A percentile compares a stretch with the other conserved stretches of the same genome.
phyloP scores from a whole-genome alignment of 768 basidiomycete species.

The Strobilomyces dryophilus region DNA sequence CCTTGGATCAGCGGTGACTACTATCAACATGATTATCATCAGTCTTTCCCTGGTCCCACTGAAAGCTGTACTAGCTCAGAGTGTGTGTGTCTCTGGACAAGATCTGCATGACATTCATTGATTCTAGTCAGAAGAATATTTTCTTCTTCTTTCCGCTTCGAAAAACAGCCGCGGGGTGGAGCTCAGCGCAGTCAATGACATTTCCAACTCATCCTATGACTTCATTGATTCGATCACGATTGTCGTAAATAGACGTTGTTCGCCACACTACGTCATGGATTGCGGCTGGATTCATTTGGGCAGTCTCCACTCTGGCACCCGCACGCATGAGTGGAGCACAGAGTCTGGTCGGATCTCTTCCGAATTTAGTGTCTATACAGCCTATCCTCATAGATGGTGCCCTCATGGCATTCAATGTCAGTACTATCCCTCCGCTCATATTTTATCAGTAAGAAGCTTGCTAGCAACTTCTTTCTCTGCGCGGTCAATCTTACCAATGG shows the following conservation, averaged over 20 bases:
- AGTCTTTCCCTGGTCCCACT: constrained; percentile 12
- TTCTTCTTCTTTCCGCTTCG: constrained; percentile 11
- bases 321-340: constrained; percentile 10
- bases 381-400: constrained; percentile 10
- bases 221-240: constrained; percentile 2
- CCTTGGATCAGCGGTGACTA: constrained; percentile 10
- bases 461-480: too few species aligned
- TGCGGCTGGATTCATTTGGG: constrained; percentile 6
- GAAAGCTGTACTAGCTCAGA: constrained; percentile 10
- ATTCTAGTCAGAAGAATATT: constrained; percentile 16
- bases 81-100: not conserved
- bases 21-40: constrained; percentile 14
- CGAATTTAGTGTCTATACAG: constrained; percentile 10
- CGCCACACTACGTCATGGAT: constrained; percentile 8
- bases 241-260: constrained; percentile 1
- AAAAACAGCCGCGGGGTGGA: constrained; percentile 1
- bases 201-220: constrained; percentile 12
- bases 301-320: constrained; percentile 4
- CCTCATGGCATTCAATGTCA: constrained; percentile 14
- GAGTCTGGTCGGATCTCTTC: not conserved
- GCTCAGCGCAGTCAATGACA: constrained; percentile 8
- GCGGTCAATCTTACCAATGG: not conserved
- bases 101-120: not conserved
- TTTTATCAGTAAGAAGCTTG: not conserved
- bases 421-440: constrained; percentile 11